Conservation (phyloP, 345 rosid genomes). For the Noccaea caerulescens region DNA sequence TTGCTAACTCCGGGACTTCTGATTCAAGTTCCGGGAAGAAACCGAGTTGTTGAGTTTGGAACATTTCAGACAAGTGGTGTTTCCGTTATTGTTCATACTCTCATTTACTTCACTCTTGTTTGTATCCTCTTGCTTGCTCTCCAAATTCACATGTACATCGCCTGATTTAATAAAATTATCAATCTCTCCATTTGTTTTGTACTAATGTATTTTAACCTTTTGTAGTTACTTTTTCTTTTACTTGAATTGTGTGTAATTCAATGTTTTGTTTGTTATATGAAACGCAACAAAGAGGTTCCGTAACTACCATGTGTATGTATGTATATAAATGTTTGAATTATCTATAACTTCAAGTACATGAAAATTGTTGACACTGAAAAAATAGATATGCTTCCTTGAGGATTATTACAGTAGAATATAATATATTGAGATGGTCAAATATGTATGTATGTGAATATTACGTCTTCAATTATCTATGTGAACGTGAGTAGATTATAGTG, state of each 20-base stretch:
- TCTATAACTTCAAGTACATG: too few relatives aligned
- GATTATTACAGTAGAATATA: too few relatives aligned
- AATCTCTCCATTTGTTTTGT: slow-evolving; percentile 14
- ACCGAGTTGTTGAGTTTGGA: slow-evolving; percentile 67
- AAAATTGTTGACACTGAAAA: too few relatives aligned
- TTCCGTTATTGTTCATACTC: slow-evolving; percentile 77
- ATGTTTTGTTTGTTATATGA: slow-evolving; percentile 30
- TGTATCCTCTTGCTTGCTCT: slow-evolving; percentile 87
- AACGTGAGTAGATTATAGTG: too few relatives aligned
- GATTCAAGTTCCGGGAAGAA: slow-evolving; percentile 73
- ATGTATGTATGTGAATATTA: too few relatives aligned
- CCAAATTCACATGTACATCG: slow-evolving; percentile 79
- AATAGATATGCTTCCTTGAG: too few relatives aligned
- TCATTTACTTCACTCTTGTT: slow-evolving; percentile 73
- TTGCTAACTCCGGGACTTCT: slow-evolving; percentile 84
- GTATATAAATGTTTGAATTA: too few relatives aligned
- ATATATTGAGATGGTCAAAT: too few relatives aligned
- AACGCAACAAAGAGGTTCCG: slow-evolving; percentile 6
- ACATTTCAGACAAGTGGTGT: slow-evolving; percentile 89
- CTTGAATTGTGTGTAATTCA: slow-evolving; percentile 10
- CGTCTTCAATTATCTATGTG: too few relatives aligned
- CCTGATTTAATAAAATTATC: slow-evolving; percentile 24
- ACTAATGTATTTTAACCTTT: neutral
- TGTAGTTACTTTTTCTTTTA: neutral
- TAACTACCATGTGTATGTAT: neutral